phyloP scores from a whole-genome alignment of 306 rosid genomes.

The Medicago truncatula region DNA sequence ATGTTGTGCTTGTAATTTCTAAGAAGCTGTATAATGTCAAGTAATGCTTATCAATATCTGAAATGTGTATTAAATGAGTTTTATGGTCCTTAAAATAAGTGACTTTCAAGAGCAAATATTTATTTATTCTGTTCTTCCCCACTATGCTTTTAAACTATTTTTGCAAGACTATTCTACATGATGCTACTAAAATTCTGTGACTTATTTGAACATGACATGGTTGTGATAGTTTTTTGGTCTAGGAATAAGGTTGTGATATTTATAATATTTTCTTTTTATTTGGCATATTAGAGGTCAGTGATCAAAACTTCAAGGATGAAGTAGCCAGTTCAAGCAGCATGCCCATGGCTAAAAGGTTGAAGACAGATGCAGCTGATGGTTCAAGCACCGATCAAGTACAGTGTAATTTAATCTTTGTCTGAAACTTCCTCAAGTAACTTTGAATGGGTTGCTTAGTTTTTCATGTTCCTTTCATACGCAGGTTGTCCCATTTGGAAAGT shows the following conservation, averaged over 20 bases:
- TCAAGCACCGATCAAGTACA: constrained; percentile 59
- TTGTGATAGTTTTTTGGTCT: constrained; percentile 5
- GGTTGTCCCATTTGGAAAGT: constrained; percentile 57
- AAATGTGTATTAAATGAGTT: constrained; percentile 25
- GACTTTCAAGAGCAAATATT: constrained; percentile 5
- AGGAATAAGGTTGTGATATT: constrained; percentile 15
- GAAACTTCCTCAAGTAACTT: constrained; percentile 18
- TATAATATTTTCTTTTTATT: constrained; percentile 10
- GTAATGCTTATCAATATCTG: constrained; percentile 22
- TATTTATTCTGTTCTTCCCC: not conserved
- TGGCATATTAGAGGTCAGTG: constrained; percentile 59
- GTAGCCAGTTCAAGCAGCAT: constrained; percentile 54
- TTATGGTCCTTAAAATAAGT: constrained; percentile 15
- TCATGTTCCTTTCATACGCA: constrained; percentile 39
- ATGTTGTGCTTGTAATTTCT: constrained; percentile 19
- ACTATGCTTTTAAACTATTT: constrained; percentile 27
- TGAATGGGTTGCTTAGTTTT: constrained; percentile 35
- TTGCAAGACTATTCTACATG: constrained; percentile 15
- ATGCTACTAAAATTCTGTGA: not conserved
- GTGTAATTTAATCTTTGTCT: constrained; percentile 26
- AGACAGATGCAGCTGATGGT: constrained; percentile 50
- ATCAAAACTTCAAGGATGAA: constrained; percentile 79
- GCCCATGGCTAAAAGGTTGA: constrained; percentile 61
- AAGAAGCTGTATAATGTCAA: constrained; percentile 1
- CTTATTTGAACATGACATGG: constrained; percentile 22